Percentiles rank a stretch among this genome's conserved stretches.
These are phyloP conservation scores for Hyaloperonospora brassicae DNA, from an alignment of 352 stramenopile species.

Conservation along the genomic window DNA sequence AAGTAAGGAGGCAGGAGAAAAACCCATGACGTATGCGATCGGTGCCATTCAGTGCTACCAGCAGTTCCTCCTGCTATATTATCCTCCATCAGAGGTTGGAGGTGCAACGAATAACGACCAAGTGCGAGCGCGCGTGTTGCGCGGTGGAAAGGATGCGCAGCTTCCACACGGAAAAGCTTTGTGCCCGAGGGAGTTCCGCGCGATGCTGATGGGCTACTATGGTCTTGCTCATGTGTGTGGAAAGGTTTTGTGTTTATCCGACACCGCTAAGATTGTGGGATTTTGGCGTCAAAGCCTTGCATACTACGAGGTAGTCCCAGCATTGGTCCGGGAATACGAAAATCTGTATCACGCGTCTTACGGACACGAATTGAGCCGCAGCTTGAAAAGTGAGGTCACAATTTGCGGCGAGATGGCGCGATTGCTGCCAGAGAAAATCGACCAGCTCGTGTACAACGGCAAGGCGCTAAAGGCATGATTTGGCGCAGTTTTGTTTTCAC, in stretches of 20 bases:
- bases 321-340: conserved; percentile 23
- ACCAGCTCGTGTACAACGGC: conserved; percentile 66
- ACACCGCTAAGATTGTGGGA: conserved; percentile 43
- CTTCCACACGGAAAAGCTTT: conserved; percentile 27
- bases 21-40: conserved; percentile 44
- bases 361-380: conserved; percentile 24
- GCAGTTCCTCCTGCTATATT: conserved; percentile 64
- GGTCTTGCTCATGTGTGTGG: conserved; percentile 53
- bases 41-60: conserved; percentile 66
- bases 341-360: too few species aligned
- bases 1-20: conserved; percentile 29
- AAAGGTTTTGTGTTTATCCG: conserved; percentile 35
- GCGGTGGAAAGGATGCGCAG: conserved; percentile 22
- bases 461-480: conserved; percentile 29
- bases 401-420: conserved; percentile 61
- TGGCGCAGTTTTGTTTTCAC: background rate
- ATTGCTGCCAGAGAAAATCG: conserved; percentile 71
- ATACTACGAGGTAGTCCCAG: conserved; percentile 40
- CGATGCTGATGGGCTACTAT: conserved; percentile 52
- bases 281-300: conserved; percentile 55
- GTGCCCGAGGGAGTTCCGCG: conserved; percentile 32
- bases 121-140: conserved; percentile 20
- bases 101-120: conserved; percentile 14
- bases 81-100: conserved; percentile 16
- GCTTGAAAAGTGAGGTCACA: conserved; percentile 42